Evolutionary conservation across 192 early-diverging fungal genomes (phyloP).

Genomic region (Chytriomyces confervae): DNA sequence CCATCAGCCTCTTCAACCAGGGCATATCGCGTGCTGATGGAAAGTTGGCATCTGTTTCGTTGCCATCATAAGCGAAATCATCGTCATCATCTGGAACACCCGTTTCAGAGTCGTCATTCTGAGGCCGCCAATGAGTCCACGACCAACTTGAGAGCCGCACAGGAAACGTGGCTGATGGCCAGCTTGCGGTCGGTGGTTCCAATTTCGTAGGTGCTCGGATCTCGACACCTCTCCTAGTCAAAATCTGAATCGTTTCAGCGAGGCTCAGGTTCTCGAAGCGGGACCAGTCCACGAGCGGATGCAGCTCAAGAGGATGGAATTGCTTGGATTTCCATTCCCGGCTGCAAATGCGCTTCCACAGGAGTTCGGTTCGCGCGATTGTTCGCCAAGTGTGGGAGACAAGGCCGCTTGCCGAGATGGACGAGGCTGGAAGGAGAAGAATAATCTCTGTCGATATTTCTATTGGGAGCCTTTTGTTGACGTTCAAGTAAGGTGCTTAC

Average conservation of each 20-base stretch:
- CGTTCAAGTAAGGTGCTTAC: too few relatives aligned
- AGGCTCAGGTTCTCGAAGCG: constrained; percentile 3
- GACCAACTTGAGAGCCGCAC: constrained; percentile 8
- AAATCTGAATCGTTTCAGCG: constrained; percentile 1
- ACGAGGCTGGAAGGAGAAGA: background rate
- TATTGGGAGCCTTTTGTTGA: constrained; percentile 7
- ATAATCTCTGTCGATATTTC: constrained; percentile 18
- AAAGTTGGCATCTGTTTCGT: background rate
- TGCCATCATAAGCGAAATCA: background rate
- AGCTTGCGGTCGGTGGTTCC: background rate
- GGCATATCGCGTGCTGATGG: constrained; percentile 13
- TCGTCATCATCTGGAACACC: background rate
- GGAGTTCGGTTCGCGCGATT: background rate
- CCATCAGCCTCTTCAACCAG: constrained; percentile 24
- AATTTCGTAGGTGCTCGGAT: constrained; percentile 1
- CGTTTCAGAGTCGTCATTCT: background rate
- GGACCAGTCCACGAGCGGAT: constrained; percentile 27
- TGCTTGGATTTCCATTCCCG: constrained; percentile 8
- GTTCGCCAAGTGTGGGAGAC: constrained; percentile 17
- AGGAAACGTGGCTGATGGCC: constrained; percentile 21
- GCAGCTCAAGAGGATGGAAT: constrained; percentile 31
- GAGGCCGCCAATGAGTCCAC: constrained; percentile 6
- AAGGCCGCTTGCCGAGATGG: constrained; percentile 4
- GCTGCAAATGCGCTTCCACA: constrained; percentile 16
- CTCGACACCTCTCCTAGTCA: constrained; percentile 18